Percentiles rank a stretch among this genome's conserved stretches.
Evolutionary conservation across 192 early-diverging fungal genomes (phyloP).

Genomic region (Allomyces macrogynus): DNA sequence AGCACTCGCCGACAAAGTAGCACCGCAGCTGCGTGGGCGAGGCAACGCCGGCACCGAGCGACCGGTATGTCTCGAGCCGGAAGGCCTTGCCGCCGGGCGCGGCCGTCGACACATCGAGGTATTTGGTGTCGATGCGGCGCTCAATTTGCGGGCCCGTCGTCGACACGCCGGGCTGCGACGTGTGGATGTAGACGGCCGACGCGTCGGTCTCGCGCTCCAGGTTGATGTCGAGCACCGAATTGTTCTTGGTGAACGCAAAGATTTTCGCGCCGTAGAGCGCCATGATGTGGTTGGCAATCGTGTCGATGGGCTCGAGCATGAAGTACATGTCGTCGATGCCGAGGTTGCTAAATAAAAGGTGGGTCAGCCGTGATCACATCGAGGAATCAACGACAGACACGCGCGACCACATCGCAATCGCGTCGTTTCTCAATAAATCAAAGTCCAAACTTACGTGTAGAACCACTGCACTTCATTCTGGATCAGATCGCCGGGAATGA

Average conservation of each 20-base stretch:
- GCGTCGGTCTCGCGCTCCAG: constrained; percentile 75
- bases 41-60: constrained; percentile 73
- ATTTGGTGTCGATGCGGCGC: constrained; percentile 64
- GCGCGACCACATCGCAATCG: too few relatives aligned
- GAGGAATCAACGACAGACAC: background rate
- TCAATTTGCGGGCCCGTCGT: constrained; percentile 63
- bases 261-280: constrained; percentile 91
- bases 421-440: too few relatives aligned
- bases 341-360: constrained; percentile 41
- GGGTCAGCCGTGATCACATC: too few relatives aligned
- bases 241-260: constrained; percentile 71
- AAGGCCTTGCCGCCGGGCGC: constrained; percentile 20
- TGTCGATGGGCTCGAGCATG: constrained; percentile 68
- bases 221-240: constrained; percentile 59
- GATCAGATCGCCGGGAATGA: constrained; percentile 76
- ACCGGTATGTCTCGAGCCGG: constrained; percentile 89
- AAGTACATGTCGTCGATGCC: constrained; percentile 99
- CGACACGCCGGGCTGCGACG: constrained; percentile 77
- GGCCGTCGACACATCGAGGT: constrained; percentile 53
- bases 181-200: constrained; percentile 91
- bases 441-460: constrained; percentile 45
- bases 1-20: constrained; percentile 81
- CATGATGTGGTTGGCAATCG: constrained; percentile 87
- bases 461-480: constrained; percentile 85
- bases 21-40: constrained; percentile 69